Evolutionary conservation across 2,329 filamentous ascomycete species (phyloP), one percentile per base, ranked within the genome.

Genomic region (Microcyclospora pomicola): DNA sequence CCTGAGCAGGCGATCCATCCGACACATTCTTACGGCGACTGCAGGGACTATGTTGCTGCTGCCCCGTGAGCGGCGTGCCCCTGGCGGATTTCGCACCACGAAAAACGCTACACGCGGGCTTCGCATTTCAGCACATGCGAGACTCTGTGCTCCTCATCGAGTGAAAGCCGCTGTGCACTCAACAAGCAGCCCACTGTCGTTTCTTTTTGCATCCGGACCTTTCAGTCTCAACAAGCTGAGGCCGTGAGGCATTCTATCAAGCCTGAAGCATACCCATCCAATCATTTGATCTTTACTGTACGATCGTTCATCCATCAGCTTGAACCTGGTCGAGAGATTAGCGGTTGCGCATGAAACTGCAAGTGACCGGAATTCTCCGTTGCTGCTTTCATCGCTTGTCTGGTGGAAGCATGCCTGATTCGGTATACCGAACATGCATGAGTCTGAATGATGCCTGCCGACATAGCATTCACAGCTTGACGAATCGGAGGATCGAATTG

Each of bases 191-290:
- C 77, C 68, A 0, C 83, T 85, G 15, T 74, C 70, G 2, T 73
- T 80, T 40, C 74, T 60, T 24, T 68, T 64, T 1, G 84, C 24
- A 44, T 77, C 70, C 16, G 68, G 65, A 54, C 93, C 78, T 45
- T 82, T 68, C 41, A 96, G 63, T 50, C 79, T 80, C 39, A 96
- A 67, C 47, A 94, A 76, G 9, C 86, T 70, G 49, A 82, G 82
- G 1, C 91, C 88, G 27, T 72, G 64, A 42, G 75, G 75, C 42
- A 95, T 59, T 6, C 86, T 72, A 60, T 95, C 86, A 15, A 96
- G 72, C 30, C 86, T 72, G 49, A 93, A 78, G 53, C 86, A 94
- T 2, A 82, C 77, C 91, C 91, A 96, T 2, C 81, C 85, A 9
- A 85, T 80, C 40, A 94, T 60, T 42, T 80, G 73, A 52, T 96